Base-by-base conservation (phyloP, 768 basidiomycete species). In the Boletus sp. region DNA sequence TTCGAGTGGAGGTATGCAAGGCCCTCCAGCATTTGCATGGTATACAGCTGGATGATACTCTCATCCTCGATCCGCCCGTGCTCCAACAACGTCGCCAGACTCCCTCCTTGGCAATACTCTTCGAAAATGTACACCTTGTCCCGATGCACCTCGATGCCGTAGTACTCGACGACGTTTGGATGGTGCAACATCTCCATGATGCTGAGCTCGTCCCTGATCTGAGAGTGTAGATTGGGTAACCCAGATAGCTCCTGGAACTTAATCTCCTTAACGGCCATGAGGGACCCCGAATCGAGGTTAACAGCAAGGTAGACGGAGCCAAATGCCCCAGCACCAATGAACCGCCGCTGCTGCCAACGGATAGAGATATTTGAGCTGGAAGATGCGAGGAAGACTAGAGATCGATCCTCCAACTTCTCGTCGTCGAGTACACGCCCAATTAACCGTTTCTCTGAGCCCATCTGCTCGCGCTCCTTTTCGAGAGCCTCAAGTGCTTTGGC, bases 241-340 rank as follows among this genome's bases (percentile, higher is more conserved):
- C 91, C 92, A 6, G 91, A 85, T 13, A 96, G 76, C 69, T 98
- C 96, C 67, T 95, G 93, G 70, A 95, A 96, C 55, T 93, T 93
- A 70, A 98, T 93, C 75, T 98, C 97, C 75, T 99, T 99, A 64
- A 98, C 97, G 9, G 97, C 97, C 94, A 99, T 98, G 56, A 98
- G 83, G 40, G 90, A 89, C 43, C 95, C 93, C 1, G 90, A 88
- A 67, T 98, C 97, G 51, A 98, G 79, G 69, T 98, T 98, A 72
- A 98, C 89, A 17, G 95, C 97, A 44, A 93, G 83, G 70, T 98
- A 99, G n/a, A 99, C 97, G n/a, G 92, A 96, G 21, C 97, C 97
- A 70, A 97, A 98, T 9, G 97, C 95, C 15, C 97, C 97, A n/a
- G 94, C 87, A 47, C 96, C 97, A 62, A 99, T 98, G 75, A 98